Evolutionary conservation across 2,329 filamentous ascomycete species (phyloP).

Genomic region (Tolypocladium tropicale): DNA sequence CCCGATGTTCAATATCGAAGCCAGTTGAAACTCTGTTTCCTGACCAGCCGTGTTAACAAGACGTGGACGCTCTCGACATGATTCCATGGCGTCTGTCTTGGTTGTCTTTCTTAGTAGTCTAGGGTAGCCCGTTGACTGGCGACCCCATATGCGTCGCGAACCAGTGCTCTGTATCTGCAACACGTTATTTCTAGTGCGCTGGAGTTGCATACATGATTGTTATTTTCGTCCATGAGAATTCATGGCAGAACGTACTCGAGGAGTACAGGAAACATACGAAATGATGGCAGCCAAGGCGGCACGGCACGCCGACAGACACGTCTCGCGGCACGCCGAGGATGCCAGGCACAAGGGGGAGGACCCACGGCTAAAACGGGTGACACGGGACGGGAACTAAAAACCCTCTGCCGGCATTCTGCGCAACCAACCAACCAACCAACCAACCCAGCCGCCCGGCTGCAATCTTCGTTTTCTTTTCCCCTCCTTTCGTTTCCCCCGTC

Average conservation of each 20-base stretch:
- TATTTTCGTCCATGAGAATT: too few species aligned
- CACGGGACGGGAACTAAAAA: not conserved
- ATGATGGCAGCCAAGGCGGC: not conserved
- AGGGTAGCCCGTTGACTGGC: not conserved
- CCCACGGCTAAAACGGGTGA: not conserved
- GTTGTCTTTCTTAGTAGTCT: too few species aligned
- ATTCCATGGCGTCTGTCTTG: not conserved
- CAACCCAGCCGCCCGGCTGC: not conserved
- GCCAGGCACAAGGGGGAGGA: not conserved
- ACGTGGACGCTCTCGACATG: not conserved
- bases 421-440: too few species aligned
- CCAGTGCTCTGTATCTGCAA: too few species aligned
- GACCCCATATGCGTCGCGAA: too few species aligned
- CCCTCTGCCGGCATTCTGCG: not conserved
- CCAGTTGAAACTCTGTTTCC: not conserved
- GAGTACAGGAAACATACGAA: not conserved
- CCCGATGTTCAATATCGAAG: not conserved
- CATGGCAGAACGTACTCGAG: too few species aligned
- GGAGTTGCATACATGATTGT: too few species aligned
- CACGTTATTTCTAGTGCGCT: too few species aligned
- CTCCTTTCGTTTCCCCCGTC: not conserved
- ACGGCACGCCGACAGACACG: not conserved
- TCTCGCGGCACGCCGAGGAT: not conserved
- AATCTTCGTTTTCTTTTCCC: not conserved
- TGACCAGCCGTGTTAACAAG: not conserved